Percentiles rank a stretch among this genome's conserved stretches.
Evolutionary conservation across 2,329 filamentous ascomycete species (phyloP).

Genomic region (Aspergillus caelatus): DNA sequence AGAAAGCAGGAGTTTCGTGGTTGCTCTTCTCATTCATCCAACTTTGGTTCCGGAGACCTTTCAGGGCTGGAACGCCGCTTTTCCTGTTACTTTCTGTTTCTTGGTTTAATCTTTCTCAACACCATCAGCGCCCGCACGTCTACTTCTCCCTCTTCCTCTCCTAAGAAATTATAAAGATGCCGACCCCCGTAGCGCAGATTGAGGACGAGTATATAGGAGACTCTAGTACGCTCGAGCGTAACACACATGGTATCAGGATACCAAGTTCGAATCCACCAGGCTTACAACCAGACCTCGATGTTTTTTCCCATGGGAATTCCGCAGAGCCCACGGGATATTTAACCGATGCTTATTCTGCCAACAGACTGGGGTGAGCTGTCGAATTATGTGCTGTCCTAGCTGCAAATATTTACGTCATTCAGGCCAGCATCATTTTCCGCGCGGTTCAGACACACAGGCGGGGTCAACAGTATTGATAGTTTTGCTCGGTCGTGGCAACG

Average conservation of each 20-base stretch:
- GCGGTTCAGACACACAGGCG: constrained; percentile 69
- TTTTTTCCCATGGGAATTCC: constrained; percentile 17
- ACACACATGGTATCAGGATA: constrained; percentile 6
- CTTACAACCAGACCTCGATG: constrained; percentile 14
- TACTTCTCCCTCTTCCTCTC: neutral
- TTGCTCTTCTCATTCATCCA: neutral
- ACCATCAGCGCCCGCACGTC: neutral
- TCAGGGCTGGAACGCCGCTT: neutral
- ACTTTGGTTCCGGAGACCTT: neutral
- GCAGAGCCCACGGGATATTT: constrained; percentile 36
- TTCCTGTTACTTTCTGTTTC: neutral
- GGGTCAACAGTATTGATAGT: constrained; percentile 90
- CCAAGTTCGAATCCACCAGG: neutral
- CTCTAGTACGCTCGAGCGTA: constrained; percentile 6
- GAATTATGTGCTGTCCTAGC: neutral
- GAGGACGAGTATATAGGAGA: constrained; percentile 7
- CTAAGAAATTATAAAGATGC: constrained; percentile 5
- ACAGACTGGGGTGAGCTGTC: constrained; percentile 19
- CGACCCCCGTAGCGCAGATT: neutral
- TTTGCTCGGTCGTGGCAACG: constrained; percentile 92
- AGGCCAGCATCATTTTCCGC: constrained; percentile 48
- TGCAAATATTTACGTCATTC: neutral
- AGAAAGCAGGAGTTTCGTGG: neutral
- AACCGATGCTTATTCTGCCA: constrained; percentile 7
- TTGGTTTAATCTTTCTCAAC: neutral